phyloP scores from a whole-genome alignment of 2,329 filamentous ascomycete genomes.

The Corinectria fuckeliana region DNA sequence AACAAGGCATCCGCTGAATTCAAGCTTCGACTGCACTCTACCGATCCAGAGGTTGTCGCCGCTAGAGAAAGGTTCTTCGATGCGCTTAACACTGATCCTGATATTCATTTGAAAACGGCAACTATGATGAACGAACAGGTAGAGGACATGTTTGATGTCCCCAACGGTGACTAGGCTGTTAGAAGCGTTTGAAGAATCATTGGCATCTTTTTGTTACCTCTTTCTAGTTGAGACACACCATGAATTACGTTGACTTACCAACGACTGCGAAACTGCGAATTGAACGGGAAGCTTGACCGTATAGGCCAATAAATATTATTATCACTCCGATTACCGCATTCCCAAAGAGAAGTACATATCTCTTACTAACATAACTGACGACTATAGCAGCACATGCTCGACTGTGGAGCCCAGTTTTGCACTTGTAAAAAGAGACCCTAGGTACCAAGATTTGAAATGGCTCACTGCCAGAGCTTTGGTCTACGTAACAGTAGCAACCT shows the following conservation, averaged over 20 bases:
- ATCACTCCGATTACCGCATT: neutral
- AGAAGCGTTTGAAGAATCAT: neutral
- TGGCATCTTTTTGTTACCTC: neutral
- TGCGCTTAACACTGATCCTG: neutral
- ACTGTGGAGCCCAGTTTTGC: neutral
- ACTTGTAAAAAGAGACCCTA: neutral
- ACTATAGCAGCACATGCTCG: neutral
- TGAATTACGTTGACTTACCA: neutral
- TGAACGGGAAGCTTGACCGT: neutral
- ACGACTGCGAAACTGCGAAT: neutral
- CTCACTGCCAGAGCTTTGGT: neutral
- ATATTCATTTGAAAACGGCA: neutral
- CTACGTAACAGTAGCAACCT: neutral
- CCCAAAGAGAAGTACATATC: neutral
- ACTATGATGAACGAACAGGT: neutral
- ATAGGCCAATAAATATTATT: neutral
- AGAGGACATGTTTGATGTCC: neutral
- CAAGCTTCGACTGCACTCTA: neutral
- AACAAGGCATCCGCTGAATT: neutral
- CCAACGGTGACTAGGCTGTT: neutral
- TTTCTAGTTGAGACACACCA: neutral
- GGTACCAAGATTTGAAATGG: neutral
- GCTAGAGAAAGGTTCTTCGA: neutral
- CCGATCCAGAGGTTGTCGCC: neutral
- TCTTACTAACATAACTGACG: neutral